A percentile compares a stretch with the other conserved stretches of the same genome.
These are phyloP conservation scores for Penicillium digitatum DNA, from an alignment of 2,329 filamentous ascomycete genomes.

Conservation along the genomic window DNA sequence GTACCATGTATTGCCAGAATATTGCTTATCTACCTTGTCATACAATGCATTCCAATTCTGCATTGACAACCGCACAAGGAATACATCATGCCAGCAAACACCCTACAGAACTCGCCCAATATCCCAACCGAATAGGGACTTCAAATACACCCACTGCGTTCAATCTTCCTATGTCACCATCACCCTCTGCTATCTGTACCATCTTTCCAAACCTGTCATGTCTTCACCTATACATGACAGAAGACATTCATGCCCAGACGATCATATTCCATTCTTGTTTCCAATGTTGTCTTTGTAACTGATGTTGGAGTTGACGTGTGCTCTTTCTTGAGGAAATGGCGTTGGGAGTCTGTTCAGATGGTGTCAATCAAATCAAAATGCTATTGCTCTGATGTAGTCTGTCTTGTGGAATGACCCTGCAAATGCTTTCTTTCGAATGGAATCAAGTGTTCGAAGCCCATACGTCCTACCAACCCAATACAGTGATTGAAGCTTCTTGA, in stretches of 20 bases:
- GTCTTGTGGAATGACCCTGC: not conserved
- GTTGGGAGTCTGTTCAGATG: conserved; percentile 3
- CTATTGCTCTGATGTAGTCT: not conserved
- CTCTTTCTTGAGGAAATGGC: not conserved
- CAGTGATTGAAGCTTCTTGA: not conserved
- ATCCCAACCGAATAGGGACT: not conserved
- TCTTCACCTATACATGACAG: conserved; percentile 13
- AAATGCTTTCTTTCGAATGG: not conserved
- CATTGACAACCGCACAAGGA: not conserved
- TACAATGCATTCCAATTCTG: not conserved
- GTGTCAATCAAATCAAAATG: not conserved
- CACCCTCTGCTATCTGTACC: not conserved
- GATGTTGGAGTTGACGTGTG: conserved; percentile 15
- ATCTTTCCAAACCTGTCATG: not conserved
- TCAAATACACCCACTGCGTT: not conserved
- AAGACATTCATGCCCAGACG: conserved; percentile 2
- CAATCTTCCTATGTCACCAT: not conserved
- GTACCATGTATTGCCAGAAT: not conserved
- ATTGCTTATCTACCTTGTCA: not conserved
- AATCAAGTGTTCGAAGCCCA: not conserved
- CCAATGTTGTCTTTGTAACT: conserved; percentile 6
- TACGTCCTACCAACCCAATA: not conserved
- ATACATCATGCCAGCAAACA: not conserved
- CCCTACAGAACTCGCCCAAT: not conserved
- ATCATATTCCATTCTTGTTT: conserved; percentile 8